Base-by-base conservation (phyloP, 202 grass and related monocot genomes). In the Digitaria exilis region DNA sequence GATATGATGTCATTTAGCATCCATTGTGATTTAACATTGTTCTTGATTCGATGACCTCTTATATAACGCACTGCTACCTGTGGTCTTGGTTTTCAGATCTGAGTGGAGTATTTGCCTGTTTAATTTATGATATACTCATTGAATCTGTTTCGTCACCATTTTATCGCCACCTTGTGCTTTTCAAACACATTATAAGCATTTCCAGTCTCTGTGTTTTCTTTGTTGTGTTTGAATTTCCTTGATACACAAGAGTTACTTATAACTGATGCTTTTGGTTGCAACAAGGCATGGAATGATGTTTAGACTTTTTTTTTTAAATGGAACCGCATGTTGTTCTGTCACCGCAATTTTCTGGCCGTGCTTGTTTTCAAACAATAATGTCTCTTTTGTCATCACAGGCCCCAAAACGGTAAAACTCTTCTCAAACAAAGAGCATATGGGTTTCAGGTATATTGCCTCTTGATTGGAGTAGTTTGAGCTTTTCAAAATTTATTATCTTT, bases 401-500 rank as follows among this genome's bases (percentile, higher is more conserved):
- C 96, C 96, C 1, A 96, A 78, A 84, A 92, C 71, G 16, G 83
- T 96, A 55, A 99, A 99, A 70, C 84, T 99, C 22, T 99, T 96
- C 86, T 88, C 91, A 52, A 99, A 99, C 72, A 99, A 92, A 92
- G 93, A 96, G 86, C 96, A 99, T 82, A 99, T 99, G 96, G 93
- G 96, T 77, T 99, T 99, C 80, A 99, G 96, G 96, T 99, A 96
- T 69, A 6, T 25, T 80, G 9, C 75, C 37, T 72, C 39, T 32
- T 79, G 66, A 56, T 10, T 34, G 46, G 46, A 52, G 21, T 59
- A 73, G 15, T 75, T 39, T 19, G 3, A 19, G 45, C 10, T 56
- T 67, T 72, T 74, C 46, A 73, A 52, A 62, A 61, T 10, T 9
- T 25, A 42, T 80, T 60, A 13, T 69, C 2, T 59, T 82, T 76